Evolutionary conservation across 2,329 filamentous ascomycete species (phyloP), one percentile per base, ranked within the genome.

Genomic region (Metarhizium sp.): DNA sequence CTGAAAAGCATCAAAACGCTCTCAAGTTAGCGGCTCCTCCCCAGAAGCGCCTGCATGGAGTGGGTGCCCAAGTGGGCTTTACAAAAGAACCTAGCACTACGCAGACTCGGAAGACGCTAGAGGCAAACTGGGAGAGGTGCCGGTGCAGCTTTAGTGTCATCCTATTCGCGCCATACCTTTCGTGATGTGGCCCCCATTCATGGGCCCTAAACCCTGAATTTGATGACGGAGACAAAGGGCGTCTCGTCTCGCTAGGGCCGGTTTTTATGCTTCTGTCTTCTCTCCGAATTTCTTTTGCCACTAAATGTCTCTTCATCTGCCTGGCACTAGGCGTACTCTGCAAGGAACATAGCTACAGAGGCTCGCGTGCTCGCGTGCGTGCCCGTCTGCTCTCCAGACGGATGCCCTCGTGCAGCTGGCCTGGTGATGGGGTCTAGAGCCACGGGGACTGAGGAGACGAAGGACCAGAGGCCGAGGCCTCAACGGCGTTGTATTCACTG

Each of bases 41-140:
- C 30, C 36, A 55, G 51, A 57, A 50, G 50, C 50, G 48, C 53
- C 55, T 30, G 42, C 34, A 38, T 40, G 48, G 52, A 56, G 57
- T 59, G 57, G 57, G 51, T 58, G 53, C 42, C 52, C 52, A 45
- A 58, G 60, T 61, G 62, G 61, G 56, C 55, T 59, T 60, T 62
- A 56, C 61, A 64, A 64, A 64, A 63, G 62, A 54, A 61, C 61
- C 61, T 59, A 55, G 32, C 32, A 51, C 53, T 55, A 55, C 53
- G 52, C 54, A 55, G 53, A 50, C 52, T 53, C 49, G 32, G 32
- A 46, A 51, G 55, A 54, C 61, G 61, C 62, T 63, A 64, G 57
- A 56, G 50, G 58, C 57, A 54, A 57, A 59, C 53, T 55, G 60
- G 58, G 43, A 59, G 57, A 56, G 50, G 50, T 59, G 56, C 60